Percentiles rank a stretch among this genome's conserved stretches.
phyloP scores from a whole-genome alignment of 176 grass and related monocot genomes.

The Aegilops longissima region DNA sequence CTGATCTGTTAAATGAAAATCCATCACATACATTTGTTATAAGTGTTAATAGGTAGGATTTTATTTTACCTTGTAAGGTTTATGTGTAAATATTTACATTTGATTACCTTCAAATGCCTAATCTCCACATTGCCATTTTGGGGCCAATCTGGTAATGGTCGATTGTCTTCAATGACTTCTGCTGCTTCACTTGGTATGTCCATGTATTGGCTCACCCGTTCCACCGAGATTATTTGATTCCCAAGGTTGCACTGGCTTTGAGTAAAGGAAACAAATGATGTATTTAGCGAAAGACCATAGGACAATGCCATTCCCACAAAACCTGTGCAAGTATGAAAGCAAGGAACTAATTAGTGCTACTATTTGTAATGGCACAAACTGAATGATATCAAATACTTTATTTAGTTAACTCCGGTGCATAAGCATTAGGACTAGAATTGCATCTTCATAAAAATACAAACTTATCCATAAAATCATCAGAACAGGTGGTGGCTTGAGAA shows the following conservation, averaged over 20 bases:
- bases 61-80: not conserved
- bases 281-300: slow-evolving; percentile 90
- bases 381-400: not conserved
- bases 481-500: not conserved
- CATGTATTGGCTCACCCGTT: slow-evolving; percentile 93
- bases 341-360: slow-evolving; percentile 6
- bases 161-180: slow-evolving; percentile 60
- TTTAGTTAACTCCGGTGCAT: not conserved
- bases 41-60: not conserved
- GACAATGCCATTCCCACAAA: slow-evolving; percentile 93
- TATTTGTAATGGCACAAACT: not conserved
- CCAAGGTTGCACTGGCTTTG: slow-evolving; percentile 79
- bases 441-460: not conserved
- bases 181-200: slow-evolving; percentile 69
- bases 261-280: slow-evolving; percentile 64
- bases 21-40: slow-evolving; percentile 10
- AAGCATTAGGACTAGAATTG: not conserved
- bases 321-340: slow-evolving; percentile 44
- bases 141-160: slow-evolving; percentile 67
- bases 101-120: slow-evolving; percentile 72
- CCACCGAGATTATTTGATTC: slow-evolving; percentile 85
- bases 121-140: slow-evolving; percentile 65
- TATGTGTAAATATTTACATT: slow-evolving; percentile 10
- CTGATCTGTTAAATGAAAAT: slow-evolving; percentile 65
- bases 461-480: not conserved